Base-by-base conservation (phyloP, 108 stramenopile genomes). In the Cyclotella sp. region DNA sequence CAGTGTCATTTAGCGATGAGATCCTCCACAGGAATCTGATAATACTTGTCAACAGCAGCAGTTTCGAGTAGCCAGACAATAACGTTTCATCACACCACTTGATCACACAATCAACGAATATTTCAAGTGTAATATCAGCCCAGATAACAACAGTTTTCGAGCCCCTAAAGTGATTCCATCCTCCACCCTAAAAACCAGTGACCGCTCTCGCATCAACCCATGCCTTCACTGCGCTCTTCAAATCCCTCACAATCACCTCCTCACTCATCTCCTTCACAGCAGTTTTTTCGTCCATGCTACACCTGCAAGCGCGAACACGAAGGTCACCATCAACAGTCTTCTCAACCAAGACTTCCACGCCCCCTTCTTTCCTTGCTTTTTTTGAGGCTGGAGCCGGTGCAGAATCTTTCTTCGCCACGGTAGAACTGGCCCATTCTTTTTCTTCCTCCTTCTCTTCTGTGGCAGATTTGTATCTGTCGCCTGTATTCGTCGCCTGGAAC, bases 181-280 rank as follows among this genome's bases (percentile, higher is more conserved):
- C 34, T 34, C 2, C 34, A 34, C 2, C 4, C 8, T 19, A 51
- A 51, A 51, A 51, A 16, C 49, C 49, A 51, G 61, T 73, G 61
- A 47, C 29, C 27, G 0, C 30, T 26, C 72, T 46, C 10, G 70
- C 69, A 43, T 39, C 53, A 7, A 72, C 28, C 89, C 91, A 95
- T n/a, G 85, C 84, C 3, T 78, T 79, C 29, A 92, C 61, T 19
- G 86, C 86, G n/a, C 88, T 86, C 61, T 85, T 49, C 63, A 95
- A 70, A 16, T 82, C 81, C 30, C 78, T 83, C 53, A 95, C 39
- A 42, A 95, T 91, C 1, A 89, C 84, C 15, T 78, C 64, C 75
- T 95, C 93, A 61, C 84, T 89, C 70, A 92, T 53, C 69, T 91
- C 91, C 77, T 92, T 92, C 19, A 91, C 73, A 13, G 87, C 76